Conservation (phyloP, 352 stramenopile species). For the Phytophthora macrochlamydospora region DNA sequence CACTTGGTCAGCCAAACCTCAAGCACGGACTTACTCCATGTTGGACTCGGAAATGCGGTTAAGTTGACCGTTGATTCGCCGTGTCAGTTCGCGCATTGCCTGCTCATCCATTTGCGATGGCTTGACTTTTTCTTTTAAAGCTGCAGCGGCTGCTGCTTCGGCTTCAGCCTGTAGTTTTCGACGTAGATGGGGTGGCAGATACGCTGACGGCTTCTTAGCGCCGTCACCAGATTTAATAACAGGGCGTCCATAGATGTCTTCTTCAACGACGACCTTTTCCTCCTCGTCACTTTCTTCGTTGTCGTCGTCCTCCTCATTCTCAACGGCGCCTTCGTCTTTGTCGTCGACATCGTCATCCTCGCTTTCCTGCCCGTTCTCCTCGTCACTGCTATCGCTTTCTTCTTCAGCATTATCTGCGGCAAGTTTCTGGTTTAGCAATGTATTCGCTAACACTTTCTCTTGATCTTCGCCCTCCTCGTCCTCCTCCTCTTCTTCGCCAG, state of each 20-base stretch:
- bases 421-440: constrained; percentile 54
- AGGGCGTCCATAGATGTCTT: constrained; percentile 86
- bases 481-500: constrained; percentile 59
- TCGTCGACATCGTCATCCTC: constrained; percentile 18
- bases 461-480: constrained; percentile 42
- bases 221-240: constrained; percentile 56
- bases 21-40: constrained; percentile 67
- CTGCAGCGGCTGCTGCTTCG: constrained; percentile 36
- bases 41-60: constrained; percentile 93
- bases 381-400: neutral
- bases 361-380: constrained; percentile 1
- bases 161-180: constrained; percentile 62
- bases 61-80: constrained; percentile 88
- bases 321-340: constrained; percentile 26
- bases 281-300: constrained; percentile 40
- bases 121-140: constrained; percentile 28
- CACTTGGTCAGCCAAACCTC: neutral
- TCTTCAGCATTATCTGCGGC: constrained; percentile 11
- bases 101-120: constrained; percentile 78
- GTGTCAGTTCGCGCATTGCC: constrained; percentile 66
- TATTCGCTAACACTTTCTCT: constrained; percentile 59
- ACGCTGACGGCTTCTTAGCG: constrained; percentile 59
- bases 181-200: constrained; percentile 88
- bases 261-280: constrained; percentile 51
- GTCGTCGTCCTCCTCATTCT: constrained; percentile 15